These are phyloP conservation scores for Tetradesmus lagerheimii DNA, from an alignment of 139 green algal species.

Conservation along the genomic window DNA sequence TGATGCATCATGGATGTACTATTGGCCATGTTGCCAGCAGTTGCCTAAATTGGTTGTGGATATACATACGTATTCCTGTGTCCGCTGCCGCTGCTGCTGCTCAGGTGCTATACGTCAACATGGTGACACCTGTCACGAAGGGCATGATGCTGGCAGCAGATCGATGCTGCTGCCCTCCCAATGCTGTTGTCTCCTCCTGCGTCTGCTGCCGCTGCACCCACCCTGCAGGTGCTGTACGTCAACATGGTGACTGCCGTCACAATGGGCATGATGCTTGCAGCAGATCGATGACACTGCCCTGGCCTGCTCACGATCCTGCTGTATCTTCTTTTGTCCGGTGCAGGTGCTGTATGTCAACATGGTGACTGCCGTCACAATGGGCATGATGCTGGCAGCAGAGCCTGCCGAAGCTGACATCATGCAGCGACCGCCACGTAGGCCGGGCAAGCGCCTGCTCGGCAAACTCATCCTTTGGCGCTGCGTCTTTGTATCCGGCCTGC, in stretches of 20 bases:
- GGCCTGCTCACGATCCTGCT: too few species aligned
- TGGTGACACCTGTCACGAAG: too few species aligned
- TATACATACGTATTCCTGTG: too few species aligned
- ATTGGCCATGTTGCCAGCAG: too few species aligned
- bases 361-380: slow-evolving; percentile 76
- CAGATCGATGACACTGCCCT: too few species aligned
- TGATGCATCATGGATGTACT: not conserved
- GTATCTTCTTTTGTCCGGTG: too few species aligned
- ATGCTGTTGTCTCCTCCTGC: too few species aligned
- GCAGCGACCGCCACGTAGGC: slow-evolving; percentile 35
- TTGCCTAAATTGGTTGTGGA: too few species aligned
- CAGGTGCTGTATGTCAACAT: slow-evolving; percentile 96
- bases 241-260: slow-evolving; percentile 90
- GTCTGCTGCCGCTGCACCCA: too few species aligned
- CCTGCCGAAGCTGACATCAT: slow-evolving; percentile 46
- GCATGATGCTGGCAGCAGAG: slow-evolving; percentile 52
- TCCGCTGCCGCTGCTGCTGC: not conserved
- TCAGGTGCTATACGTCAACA: slow-evolving; percentile 15
- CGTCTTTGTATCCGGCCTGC: slow-evolving; percentile 30
- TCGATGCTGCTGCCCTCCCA: too few species aligned
- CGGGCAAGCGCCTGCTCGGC: slow-evolving; percentile 49
- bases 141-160: too few species aligned
- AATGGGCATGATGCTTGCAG: slow-evolving; percentile 53
- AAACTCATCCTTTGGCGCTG: slow-evolving; percentile 51
- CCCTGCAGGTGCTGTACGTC: slow-evolving; percentile 92